phyloP scores from a whole-genome alignment of 257 asterid species.

The Solanum neorickii region DNA sequence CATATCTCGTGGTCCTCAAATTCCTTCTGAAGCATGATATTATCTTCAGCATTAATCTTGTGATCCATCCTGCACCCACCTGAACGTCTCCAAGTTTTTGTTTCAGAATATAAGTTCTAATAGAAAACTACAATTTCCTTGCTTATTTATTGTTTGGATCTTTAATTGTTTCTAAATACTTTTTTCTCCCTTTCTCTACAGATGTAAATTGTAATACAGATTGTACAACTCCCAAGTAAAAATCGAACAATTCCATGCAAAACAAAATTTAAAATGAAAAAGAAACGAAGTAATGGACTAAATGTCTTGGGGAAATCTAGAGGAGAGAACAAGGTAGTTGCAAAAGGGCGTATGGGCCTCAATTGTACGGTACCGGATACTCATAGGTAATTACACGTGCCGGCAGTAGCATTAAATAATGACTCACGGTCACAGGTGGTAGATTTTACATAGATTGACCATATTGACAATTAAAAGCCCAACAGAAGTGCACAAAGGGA shows the following conservation, averaged over 20 bases:
- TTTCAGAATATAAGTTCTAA: neutral
- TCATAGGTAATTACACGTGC: neutral
- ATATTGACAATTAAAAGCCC: neutral
- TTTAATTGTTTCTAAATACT: neutral
- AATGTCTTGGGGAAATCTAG: neutral
- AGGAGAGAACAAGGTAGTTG: neutral
- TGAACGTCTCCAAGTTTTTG: neutral
- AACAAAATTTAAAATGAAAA: neutral
- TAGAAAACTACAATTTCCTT: neutral
- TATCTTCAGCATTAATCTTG: neutral
- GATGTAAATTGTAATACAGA: neutral
- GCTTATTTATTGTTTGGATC: neutral
- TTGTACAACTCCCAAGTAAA: neutral
- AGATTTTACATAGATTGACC: neutral
- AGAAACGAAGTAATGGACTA: neutral
- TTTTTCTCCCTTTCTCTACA: neutral
- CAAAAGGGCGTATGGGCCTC: neutral
- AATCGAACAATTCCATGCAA: neutral
- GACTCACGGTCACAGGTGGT: neutral
- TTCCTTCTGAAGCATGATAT: neutral
- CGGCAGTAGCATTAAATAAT: neutral
- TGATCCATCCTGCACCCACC: neutral
- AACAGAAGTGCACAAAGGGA: neutral
- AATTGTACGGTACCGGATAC: neutral
- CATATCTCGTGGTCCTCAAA: neutral